These are phyloP conservation scores for Phytophthora sansomeana DNA, from an alignment of 352 stramenopile genomes.

Conservation along the genomic window DNA sequence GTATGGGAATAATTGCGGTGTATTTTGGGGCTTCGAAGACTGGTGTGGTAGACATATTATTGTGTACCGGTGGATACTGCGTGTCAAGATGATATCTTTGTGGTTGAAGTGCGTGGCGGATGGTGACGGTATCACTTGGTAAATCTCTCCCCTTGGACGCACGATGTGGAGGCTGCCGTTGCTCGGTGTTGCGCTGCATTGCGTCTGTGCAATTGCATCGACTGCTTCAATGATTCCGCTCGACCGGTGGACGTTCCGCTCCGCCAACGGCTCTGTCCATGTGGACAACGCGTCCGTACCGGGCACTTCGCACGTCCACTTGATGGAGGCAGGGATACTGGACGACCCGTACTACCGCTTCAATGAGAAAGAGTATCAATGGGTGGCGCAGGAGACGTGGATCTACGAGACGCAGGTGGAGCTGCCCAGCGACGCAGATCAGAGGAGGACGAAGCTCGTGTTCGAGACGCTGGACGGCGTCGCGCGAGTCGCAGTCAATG, in stretches of 20 bases:
- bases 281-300: constrained; percentile 63
- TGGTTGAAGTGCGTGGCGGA: constrained; percentile 27
- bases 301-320: constrained; percentile 76
- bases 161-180: constrained; percentile 9
- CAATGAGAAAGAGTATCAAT: constrained; percentile 76
- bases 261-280: constrained; percentile 64
- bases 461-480: constrained; percentile 82
- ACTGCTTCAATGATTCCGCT: constrained; percentile 40
- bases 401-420: constrained; percentile 68
- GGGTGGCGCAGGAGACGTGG: constrained; percentile 78
- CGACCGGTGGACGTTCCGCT: constrained; percentile 57
- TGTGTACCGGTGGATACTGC: not conserved
- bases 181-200: not conserved
- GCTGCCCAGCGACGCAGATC: constrained; percentile 18
- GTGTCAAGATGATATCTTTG: not conserved
- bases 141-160: constrained; percentile 2
- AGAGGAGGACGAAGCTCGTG: constrained; percentile 37
- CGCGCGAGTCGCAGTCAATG: constrained; percentile 75
- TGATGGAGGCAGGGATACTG: constrained; percentile 70
- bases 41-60: constrained; percentile 10
- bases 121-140: constrained; percentile 13
- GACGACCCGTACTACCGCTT: constrained; percentile 72
- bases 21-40: constrained; percentile 1
- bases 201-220: not conserved
- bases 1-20: not conserved